Evolutionary conservation across 1,284 basidiomycete genomes (phyloP).

Genomic region (Malassezia psittaci): DNA sequence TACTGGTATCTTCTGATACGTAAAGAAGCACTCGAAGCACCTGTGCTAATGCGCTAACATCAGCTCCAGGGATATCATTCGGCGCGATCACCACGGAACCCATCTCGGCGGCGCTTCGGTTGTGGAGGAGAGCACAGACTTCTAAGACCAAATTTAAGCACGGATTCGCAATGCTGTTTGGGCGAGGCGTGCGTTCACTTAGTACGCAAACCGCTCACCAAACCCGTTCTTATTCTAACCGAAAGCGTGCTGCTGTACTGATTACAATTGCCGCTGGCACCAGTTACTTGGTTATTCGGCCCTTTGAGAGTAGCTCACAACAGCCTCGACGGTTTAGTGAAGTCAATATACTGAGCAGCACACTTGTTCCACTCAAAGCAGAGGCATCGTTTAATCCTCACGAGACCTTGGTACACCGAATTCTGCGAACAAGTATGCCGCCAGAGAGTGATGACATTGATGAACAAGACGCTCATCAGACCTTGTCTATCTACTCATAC

Average conservation of each 20-base stretch:
- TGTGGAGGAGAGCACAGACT: background rate
- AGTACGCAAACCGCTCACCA: background rate
- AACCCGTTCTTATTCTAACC: background rate
- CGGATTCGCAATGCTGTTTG: too few species aligned
- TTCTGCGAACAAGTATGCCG: background rate
- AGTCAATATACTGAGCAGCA: too few species aligned
- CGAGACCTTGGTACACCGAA: slow-evolving; percentile 1
- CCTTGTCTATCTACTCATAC: slow-evolving; percentile 9
- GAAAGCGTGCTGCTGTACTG: too few species aligned
- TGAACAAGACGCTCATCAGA: background rate
- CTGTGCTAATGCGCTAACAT: slow-evolving; percentile 24
- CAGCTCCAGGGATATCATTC: slow-evolving; percentile 24
- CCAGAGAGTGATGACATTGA: background rate
- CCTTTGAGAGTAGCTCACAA: too few species aligned
- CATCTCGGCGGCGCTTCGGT: slow-evolving; percentile 1
- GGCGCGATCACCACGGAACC: slow-evolving; percentile 9
- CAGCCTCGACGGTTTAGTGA: background rate
- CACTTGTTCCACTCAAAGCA: background rate
- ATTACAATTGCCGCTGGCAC: too few species aligned
- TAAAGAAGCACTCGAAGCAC: slow-evolving; percentile 29
- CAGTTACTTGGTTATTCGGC: too few species aligned
- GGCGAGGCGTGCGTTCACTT: background rate
- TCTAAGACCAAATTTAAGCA: too few species aligned
- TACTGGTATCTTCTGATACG: slow-evolving; percentile 19
- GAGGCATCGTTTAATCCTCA: background rate